Conservation (phyloP, 2,329 filamentous ascomycete species). For the Curvularia lunata region DNA sequence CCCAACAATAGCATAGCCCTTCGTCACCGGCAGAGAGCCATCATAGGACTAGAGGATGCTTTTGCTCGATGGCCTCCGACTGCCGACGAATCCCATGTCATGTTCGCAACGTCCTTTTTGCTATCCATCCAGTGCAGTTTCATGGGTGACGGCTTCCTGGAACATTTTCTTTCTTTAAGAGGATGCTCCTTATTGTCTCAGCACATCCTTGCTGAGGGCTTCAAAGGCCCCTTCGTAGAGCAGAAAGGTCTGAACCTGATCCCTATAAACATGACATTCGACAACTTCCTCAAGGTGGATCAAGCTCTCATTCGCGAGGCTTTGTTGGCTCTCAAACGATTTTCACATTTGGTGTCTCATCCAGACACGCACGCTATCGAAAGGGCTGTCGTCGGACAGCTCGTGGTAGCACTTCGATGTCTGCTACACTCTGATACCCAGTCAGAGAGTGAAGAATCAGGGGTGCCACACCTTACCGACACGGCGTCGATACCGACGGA, state of each 20-base stretch:
- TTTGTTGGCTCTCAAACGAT: conserved; percentile 17
- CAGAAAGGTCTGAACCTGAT: conserved; percentile 12
- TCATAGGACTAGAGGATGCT: conserved; percentile 28
- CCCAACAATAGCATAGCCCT: conserved; percentile 16
- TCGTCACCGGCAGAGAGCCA: conserved; percentile 31
- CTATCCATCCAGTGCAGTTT: conserved; percentile 29
- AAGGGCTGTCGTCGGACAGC: conserved; percentile 19
- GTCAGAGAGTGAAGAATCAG: background rate
- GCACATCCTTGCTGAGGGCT: conserved; percentile 18
- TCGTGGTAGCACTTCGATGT: conserved; percentile 17
- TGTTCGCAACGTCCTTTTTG: conserved; percentile 33
- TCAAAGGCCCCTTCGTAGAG: conserved; percentile 24
- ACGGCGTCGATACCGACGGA: background rate
- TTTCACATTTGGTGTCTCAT: conserved; percentile 12
- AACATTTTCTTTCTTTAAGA: conserved; percentile 28
- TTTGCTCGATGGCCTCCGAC: conserved; percentile 30
- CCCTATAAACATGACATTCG: conserved; percentile 15
- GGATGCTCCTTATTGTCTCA: conserved; percentile 29
- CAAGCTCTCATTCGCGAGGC: conserved; percentile 18
- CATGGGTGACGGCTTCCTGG: conserved; percentile 28
- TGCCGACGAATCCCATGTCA: conserved; percentile 32
- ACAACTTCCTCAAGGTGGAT: conserved; percentile 19
- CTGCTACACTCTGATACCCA: conserved; percentile 15
- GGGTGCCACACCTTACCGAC: background rate
- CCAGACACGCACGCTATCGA: conserved; percentile 17